Evolutionary conservation across 768 basidiomycete species (phyloP).

Genomic region (Boletus reticuloceps): DNA sequence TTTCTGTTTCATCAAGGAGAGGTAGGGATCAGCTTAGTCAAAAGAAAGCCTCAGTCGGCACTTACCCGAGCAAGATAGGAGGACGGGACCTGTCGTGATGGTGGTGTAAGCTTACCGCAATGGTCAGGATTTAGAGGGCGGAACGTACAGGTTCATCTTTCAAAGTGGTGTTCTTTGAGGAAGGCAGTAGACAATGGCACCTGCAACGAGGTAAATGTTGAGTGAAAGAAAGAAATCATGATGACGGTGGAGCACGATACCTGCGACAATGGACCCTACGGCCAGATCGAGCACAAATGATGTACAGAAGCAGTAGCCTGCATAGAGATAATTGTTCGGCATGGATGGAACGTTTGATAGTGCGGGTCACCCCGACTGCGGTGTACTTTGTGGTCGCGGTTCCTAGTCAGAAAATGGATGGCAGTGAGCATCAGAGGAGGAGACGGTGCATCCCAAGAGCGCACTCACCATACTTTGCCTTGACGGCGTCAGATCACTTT

Average conservation of each 20-base stretch:
- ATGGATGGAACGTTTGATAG: no score
- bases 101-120: background rate
- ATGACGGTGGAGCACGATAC: no score
- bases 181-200: conserved; percentile 45
- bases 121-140: background rate
- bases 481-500: conserved; percentile 51
- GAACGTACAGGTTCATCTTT: conserved; percentile 41
- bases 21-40: no score
- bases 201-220: conserved; percentile 27
- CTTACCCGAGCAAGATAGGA: no score
- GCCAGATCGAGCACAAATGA: conserved; percentile 47
- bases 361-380: conserved; percentile 37
- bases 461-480: conserved; percentile 42
- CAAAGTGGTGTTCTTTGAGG: conserved; percentile 53
- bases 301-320: conserved; percentile 58
- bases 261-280: conserved; percentile 18
- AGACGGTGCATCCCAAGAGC: background rate
- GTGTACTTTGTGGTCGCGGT: conserved; percentile 36
- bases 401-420: conserved; percentile 10
- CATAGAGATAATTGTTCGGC: background rate
- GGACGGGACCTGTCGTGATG: no score
- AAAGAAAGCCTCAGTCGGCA: no score
- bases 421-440: no score
- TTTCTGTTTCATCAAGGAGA: conserved; percentile 33
- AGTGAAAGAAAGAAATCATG: no score